Base-by-base conservation (phyloP, 1,284 basidiomycete species). In the Cryptococcus deneoformans region DNA sequence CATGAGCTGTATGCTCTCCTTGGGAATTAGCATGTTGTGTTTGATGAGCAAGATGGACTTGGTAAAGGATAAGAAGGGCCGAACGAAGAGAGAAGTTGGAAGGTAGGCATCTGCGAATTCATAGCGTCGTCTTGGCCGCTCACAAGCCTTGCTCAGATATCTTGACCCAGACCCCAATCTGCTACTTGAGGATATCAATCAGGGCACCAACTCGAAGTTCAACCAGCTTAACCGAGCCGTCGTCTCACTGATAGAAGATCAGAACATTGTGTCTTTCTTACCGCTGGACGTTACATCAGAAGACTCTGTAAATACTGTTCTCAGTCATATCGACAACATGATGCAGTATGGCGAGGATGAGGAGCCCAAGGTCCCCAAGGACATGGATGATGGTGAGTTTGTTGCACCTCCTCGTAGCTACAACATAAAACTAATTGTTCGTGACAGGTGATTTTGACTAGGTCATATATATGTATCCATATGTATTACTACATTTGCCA, bases 1-100 rank as follows among this genome's bases (percentile, higher is more conserved):
- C 24, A 98, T 99, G 93, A 94, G 90, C 48, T 92, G 94, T 47
- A 99, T 99, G 96, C 90, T 99, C 54, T 93, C 94, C 66, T 84
- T 99, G 35, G 95, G 98, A 70, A 86, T 97, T 44, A 91, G 93
- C 0, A 96, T 93, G 87, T 87, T 99, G 63, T 99, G 99, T 67
- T 80, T 99, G 72, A 92, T 99, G 88, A 95, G 90, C 55, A 99
- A 99, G 79, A 99, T 99, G 95, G 96, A 99, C 77, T 83, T 99
- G 35, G 89, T 99, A 39, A 90, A 87, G 86, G 63, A 81, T 56
- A 54, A 81, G 86, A 71, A 92, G 87, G 78, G 90, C 84, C 65
- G 83, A 85, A 65, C 86, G 84, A 68, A 84, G 81, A 56, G 83
- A 80, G 75, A 88, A 82, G 79, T 95, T 51, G 87, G 90, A 37